Evolutionary conservation across 768 basidiomycete species (phyloP).

Genomic region (Tricholoma sp.): DNA sequence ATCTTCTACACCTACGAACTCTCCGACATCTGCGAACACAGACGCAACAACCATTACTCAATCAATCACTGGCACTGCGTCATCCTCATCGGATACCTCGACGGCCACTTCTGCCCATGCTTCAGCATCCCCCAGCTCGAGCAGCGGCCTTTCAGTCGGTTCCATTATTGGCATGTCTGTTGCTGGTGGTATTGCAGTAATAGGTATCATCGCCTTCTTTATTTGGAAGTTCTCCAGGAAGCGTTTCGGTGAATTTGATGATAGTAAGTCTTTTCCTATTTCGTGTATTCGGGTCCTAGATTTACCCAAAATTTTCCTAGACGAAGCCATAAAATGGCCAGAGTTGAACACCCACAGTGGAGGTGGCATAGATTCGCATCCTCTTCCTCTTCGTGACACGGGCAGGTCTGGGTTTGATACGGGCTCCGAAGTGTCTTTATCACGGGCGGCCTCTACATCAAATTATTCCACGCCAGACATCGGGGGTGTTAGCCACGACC

Average conservation of each 20-base stretch:
- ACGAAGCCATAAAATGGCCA: conserved; percentile 89
- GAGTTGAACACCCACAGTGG: conserved; percentile 69
- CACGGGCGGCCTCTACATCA: conserved; percentile 41
- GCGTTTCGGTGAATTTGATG: conserved; percentile 69
- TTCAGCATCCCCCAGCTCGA: conserved; percentile 5
- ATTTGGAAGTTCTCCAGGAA: conserved; percentile 87
- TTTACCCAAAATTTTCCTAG: conserved; percentile 27
- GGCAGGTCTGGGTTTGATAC: conserved; percentile 74
- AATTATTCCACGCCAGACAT: conserved; percentile 50
- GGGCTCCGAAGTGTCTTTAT: conserved; percentile 51
- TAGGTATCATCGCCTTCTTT: conserved; percentile 71
- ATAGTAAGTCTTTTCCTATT: conserved; percentile 49
- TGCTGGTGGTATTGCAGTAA: conserved; percentile 69
- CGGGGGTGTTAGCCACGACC: conserved; percentile 46
- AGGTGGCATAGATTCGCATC: conserved; percentile 40
- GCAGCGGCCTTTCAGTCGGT: conserved; percentile 52
- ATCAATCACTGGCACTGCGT: background rate
- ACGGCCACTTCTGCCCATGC: background rate
- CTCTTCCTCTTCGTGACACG: conserved; percentile 65
- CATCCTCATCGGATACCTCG: background rate
- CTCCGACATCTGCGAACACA: background rate
- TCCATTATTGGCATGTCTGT: conserved; percentile 80
- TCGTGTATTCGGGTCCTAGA: conserved; percentile 3
- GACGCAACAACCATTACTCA: background rate
- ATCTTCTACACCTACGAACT: background rate